Percentiles rank a stretch among this genome's conserved stretches.
Conservation (phyloP, 176 grass and related monocot genomes). For the Canna indica region DNA sequence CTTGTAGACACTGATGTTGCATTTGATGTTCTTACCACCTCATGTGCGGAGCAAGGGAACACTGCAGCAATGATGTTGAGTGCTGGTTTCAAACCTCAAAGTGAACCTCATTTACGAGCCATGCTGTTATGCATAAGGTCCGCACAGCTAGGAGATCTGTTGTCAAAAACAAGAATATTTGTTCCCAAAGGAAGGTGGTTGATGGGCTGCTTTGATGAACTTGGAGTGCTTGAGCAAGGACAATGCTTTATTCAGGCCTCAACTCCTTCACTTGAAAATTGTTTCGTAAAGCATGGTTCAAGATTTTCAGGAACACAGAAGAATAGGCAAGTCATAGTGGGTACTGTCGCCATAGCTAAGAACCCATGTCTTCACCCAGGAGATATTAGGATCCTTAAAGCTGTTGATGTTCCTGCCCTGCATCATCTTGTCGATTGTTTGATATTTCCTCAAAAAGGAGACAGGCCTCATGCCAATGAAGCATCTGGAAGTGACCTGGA, state of each 20-base stretch:
- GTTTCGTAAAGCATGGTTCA: conserved; percentile 60
- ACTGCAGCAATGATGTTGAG: conserved; percentile 66
- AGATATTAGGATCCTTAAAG: conserved; percentile 79
- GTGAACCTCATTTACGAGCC: conserved; percentile 62
- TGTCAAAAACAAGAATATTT: conserved; percentile 71
- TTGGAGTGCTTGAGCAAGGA: conserved; percentile 62
- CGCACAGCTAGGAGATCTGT: conserved; percentile 51
- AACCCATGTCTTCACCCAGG: conserved; percentile 92
- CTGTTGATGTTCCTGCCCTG: conserved; percentile 58
- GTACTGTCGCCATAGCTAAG: conserved; percentile 73
- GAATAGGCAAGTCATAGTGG: conserved; percentile 46
- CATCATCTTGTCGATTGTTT: conserved; percentile 85
- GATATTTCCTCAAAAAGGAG: conserved; percentile 71
- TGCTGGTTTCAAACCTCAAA: conserved; percentile 63
- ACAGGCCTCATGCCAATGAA: conserved; percentile 80
- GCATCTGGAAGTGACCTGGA: conserved; percentile 94
- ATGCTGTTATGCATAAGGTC: conserved; percentile 81
- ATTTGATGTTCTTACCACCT: conserved; percentile 64
- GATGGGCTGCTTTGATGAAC: conserved; percentile 90
- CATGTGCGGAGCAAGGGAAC: conserved; percentile 68
- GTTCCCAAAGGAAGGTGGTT: conserved; percentile 78
- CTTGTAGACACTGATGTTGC: conserved; percentile 45
- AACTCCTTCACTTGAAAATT: conserved; percentile 43
- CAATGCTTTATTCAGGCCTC: conserved; percentile 77
- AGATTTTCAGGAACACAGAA: conserved; percentile 35